Evolutionary conservation across 495 filamentous ascomycete species (phyloP).

Genomic region (Amphirosellinia nigrospora): DNA sequence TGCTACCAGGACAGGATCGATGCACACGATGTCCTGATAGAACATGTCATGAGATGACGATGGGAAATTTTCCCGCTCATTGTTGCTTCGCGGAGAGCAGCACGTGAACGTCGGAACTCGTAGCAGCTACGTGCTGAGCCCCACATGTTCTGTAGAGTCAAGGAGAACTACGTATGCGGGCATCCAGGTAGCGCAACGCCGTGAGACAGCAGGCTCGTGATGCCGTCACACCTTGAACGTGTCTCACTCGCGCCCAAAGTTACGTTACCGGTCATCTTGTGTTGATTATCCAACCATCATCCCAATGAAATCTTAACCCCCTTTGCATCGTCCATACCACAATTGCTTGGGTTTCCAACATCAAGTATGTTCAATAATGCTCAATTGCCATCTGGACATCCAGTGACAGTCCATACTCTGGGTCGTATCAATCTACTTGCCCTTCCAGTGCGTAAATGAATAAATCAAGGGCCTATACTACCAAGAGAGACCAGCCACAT

Average conservation of each 20-base stretch:
- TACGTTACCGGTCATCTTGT: slow-evolving; percentile 8
- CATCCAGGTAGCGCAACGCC: neutral
- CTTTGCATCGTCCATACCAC: neutral
- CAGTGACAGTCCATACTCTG: neutral
- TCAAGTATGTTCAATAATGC: neutral
- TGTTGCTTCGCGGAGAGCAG: neutral
- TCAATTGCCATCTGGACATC: neutral
- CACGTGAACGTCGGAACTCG: neutral
- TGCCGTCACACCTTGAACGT: neutral
- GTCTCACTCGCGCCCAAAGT: neutral
- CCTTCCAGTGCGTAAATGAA: too few relatives aligned
- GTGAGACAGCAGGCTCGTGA: neutral
- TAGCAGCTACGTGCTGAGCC: too few relatives aligned
- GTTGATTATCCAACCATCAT: neutral
- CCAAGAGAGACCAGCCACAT: neutral
- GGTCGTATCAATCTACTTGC: neutral
- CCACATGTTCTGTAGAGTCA: neutral
- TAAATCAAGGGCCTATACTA: neutral
- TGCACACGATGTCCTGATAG: slow-evolving; percentile 8
- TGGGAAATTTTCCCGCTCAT: neutral
- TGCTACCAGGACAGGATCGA: neutral
- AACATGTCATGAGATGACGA: neutral
- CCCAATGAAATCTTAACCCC: neutral
- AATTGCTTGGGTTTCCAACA: neutral
- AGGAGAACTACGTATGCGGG: neutral